Evolutionary conservation across 2,329 filamentous ascomycete genomes (phyloP), one percentile per base, ranked within the genome.

Genomic region (Xylaria sp.): DNA sequence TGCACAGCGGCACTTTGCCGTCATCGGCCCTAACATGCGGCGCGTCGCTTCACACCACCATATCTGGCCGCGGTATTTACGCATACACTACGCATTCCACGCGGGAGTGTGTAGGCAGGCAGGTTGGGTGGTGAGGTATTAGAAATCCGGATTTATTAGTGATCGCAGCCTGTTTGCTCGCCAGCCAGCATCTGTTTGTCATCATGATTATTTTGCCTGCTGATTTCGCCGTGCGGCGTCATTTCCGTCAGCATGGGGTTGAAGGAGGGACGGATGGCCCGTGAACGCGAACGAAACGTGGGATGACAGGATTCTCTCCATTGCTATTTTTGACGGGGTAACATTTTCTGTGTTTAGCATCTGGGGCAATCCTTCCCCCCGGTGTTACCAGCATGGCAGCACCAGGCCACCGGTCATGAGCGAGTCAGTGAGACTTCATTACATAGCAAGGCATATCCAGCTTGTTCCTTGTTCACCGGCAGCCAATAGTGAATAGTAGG

Each of bases 261-360:
- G 24, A 30, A 58, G 36, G 61, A 27, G 42, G 59, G 50, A 57
- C 47, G 59, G 61, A 59, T 68, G 69, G 61, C 53, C 57, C 64
- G 64, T 67, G 54, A 48, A 39, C 57, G 63, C 39, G 60, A 61
- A 61, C 59, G 39, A 71, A 71, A 71, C 67, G 64, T 71, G 67
- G 69, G 64, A 69, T 69, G 62, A 45, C 61, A 69, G 67, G 67
- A 71, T 71, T 69, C 42, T 47, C 61, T 21, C 61, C 68, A 61
- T 34, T 68, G 48, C 70, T 71, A 71, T 71, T 71, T 71, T 71
- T 69, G 70, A 71, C 64, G 53, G 45, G 69, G 67, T 69, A 60
- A 62, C 63, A 62, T 65, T 47, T 47, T 12, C 24, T 14, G 27
- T 30, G 21, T 51, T 30, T 42, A 50, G 36, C 14, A 39, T 60